Evolutionary conservation across 148 eudicot genomes (phyloP).

Genomic region (Selenicereus undatus): DNA sequence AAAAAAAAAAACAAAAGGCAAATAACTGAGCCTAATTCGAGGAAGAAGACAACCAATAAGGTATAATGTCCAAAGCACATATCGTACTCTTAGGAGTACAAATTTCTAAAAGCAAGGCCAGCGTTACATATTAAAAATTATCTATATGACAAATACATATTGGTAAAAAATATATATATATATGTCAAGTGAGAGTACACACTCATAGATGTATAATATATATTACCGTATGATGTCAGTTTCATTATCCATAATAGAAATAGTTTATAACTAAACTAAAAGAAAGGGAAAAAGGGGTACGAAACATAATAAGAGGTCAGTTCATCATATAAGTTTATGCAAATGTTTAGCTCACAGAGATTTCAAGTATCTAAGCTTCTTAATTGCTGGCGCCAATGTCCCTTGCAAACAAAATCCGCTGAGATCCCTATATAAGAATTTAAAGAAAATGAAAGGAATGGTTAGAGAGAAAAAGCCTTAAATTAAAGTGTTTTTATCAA

Average conservation of each 20-base stretch:
- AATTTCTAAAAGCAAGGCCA: too few relatives aligned
- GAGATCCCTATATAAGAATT: slow-evolving; percentile 33
- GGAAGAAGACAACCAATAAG: background rate
- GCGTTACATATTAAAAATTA: too few relatives aligned
- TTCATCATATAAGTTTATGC: background rate
- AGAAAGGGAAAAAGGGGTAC: background rate
- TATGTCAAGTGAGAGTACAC: too few relatives aligned
- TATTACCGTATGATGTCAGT: too few relatives aligned
- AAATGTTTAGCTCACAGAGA: slow-evolving; percentile 32
- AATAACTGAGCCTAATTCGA: slow-evolving; percentile 18
- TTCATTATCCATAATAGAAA: too few relatives aligned
- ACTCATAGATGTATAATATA: too few relatives aligned
- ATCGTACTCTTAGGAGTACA: too few relatives aligned
- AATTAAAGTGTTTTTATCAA: background rate
- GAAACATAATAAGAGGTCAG: background rate
- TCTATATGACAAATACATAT: too few relatives aligned
- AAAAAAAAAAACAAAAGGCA: too few relatives aligned
- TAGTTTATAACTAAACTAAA: too few relatives aligned
- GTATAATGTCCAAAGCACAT: too few relatives aligned
- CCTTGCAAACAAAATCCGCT: slow-evolving; percentile 42
- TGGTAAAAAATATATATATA: too few relatives aligned
- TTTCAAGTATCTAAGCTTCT: slow-evolving; percentile 42
- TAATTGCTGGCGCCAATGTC: slow-evolving; percentile 34
- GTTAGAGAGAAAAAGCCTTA: background rate
- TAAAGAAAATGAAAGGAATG: background rate